phyloP scores from a whole-genome alignment of 1,139 yeast genomes.

The Sugiyamaella japonica region DNA sequence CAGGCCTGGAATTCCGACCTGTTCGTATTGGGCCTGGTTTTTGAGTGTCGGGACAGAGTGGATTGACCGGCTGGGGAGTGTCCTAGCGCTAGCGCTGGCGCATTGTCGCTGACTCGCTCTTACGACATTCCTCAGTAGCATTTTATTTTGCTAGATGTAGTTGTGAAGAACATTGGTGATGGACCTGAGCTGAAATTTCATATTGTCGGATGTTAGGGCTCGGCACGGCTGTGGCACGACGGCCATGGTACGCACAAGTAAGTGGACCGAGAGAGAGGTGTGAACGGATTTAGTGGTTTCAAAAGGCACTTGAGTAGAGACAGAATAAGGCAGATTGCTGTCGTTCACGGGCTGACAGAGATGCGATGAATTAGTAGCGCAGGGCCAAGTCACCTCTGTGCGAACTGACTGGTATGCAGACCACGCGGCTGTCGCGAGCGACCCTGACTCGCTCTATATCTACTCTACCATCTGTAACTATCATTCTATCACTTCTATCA shows the following conservation, averaged over 20 bases:
- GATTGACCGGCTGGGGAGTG: constrained; percentile 48
- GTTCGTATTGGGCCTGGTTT: constrained; percentile 43
- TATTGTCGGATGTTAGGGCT: constrained; percentile 4
- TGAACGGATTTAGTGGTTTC: too few species aligned
- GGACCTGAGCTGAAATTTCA: constrained; percentile 1
- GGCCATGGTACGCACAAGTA: not conserved
- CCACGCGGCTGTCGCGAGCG: too few species aligned
- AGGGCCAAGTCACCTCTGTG: too few species aligned
- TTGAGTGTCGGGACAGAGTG: constrained; percentile 68
- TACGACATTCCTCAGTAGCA: not conserved
- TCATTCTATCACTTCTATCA: too few species aligned
- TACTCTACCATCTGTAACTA: too few species aligned
- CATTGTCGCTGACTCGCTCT: not conserved
- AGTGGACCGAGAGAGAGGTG: too few species aligned
- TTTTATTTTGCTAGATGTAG: not conserved
- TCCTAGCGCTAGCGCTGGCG: not conserved
- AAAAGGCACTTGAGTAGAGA: too few species aligned
- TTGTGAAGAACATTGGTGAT: not conserved
- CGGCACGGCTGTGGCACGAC: not conserved
- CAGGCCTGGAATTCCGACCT: constrained; percentile 68
- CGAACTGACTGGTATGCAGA: too few species aligned
- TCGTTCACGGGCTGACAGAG: too few species aligned
- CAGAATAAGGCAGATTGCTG: too few species aligned
- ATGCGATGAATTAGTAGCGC: too few species aligned
- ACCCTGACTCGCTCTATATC: too few species aligned